These are phyloP conservation scores for Sanguinoderma infundibulare DNA, from an alignment of 1,284 basidiomycete genomes.

Conservation along the genomic window DNA sequence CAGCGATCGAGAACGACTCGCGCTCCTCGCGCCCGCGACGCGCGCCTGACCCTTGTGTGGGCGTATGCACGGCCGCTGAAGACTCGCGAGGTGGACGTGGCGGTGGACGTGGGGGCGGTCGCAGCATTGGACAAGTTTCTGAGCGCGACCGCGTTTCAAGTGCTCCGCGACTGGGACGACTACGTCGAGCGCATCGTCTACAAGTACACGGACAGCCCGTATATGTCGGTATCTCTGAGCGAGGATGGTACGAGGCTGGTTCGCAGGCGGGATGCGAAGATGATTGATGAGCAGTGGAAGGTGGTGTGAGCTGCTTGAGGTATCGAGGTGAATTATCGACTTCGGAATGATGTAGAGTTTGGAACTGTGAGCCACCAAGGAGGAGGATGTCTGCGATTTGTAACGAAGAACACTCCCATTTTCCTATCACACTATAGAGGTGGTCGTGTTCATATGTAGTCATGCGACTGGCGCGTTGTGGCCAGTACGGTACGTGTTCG, in stretches of 20 bases:
- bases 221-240: conserved; percentile 2
- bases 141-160: conserved; percentile 1
- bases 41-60: conserved; percentile 2
- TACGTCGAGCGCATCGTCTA: conserved; percentile 8
- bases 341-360: no score
- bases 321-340: no score
- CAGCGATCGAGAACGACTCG: not conserved
- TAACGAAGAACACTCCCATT: no score
- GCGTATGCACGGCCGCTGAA: not conserved
- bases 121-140: conserved; percentile 7
- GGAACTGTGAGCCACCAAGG: no score
- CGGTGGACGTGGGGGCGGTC: not conserved
- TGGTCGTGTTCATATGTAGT: no score
- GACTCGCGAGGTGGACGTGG: not conserved
- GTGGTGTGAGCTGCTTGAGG: not conserved
- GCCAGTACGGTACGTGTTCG: no score
- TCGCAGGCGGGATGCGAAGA: not conserved
- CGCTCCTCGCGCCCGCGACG: no score
- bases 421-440: no score
- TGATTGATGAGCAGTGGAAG: conserved; percentile 9
- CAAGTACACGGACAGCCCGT: conserved; percentile 11
- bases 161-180: conserved; percentile 4
- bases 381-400: no score
- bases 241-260: conserved; percentile 1
- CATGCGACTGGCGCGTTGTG: no score